A percentile compares a stretch with the other conserved stretches of the same genome.
These are phyloP conservation scores for Podila horticola DNA, from an alignment of 192 early-diverging fungal genomes.

Conservation along the genomic window DNA sequence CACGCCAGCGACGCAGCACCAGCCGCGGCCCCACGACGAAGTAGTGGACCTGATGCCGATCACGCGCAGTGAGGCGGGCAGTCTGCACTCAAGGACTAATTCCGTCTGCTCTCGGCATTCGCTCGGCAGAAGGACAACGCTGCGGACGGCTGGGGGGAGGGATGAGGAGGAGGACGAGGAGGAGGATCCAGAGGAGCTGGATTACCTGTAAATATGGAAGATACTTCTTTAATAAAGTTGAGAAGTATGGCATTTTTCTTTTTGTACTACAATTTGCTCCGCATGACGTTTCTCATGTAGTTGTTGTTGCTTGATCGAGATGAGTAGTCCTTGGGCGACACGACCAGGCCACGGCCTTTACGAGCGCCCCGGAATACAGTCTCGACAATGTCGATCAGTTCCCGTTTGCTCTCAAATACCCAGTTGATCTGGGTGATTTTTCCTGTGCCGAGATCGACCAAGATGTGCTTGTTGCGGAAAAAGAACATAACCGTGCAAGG, in stretches of 20 bases:
- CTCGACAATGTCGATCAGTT: conserved; percentile 94
- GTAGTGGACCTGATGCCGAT: background rate
- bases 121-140: background rate
- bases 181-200: background rate
- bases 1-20: background rate
- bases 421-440: conserved; percentile 99
- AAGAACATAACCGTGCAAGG: conserved; percentile 99
- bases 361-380: conserved; percentile 92
- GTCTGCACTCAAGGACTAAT: background rate
- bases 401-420: conserved; percentile 93
- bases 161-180: background rate
- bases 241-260: too few relatives aligned
- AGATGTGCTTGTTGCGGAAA: conserved; percentile 95
- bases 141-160: background rate
- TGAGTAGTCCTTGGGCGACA: conserved; percentile 93
- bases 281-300: too few relatives aligned
- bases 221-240: too few relatives aligned
- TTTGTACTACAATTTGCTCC: too few relatives aligned
- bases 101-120: background rate
- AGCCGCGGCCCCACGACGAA: background rate
- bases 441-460: conserved; percentile 98
- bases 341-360: conserved; percentile 93
- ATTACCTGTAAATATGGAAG: background rate
- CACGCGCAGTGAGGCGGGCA: background rate
- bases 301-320: conserved; percentile 68